Conservation (phyloP, 164 flowering plant species). For the Chloranthus sessilifolius region DNA sequence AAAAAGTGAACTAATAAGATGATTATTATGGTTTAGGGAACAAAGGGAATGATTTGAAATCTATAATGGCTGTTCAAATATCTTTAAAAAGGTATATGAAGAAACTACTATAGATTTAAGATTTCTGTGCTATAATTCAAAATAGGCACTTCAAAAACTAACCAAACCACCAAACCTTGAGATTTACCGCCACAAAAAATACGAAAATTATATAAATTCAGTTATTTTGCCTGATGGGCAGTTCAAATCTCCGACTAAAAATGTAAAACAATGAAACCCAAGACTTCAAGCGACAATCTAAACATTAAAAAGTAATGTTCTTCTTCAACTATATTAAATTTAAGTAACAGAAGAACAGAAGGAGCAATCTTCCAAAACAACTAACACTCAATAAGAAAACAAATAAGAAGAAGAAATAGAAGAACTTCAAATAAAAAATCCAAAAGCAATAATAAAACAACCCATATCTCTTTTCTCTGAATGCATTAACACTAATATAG, state of each 20-base stretch:
- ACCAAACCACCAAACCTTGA: neutral
- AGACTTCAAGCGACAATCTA: too few species aligned
- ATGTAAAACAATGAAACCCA: neutral
- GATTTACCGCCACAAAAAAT: too few species aligned
- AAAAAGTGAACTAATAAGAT: too few species aligned
- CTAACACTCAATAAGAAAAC: neutral
- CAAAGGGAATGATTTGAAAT: neutral
- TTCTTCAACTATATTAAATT: too few species aligned
- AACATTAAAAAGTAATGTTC: too few species aligned
- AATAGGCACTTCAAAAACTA: neutral
- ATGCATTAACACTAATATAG: neutral
- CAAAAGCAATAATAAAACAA: neutral
- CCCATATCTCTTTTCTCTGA: neutral
- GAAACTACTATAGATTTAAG: neutral
- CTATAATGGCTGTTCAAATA: neutral
- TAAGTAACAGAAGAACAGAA: too few species aligned
- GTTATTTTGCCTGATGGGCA: neutral
- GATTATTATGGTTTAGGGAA: neutral
- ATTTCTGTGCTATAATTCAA: neutral
- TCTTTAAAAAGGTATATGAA: neutral
- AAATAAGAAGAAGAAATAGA: neutral
- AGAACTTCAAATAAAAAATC: slow-evolving; percentile 1
- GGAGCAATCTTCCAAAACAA: too few species aligned
- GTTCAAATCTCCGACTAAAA: slow-evolving; percentile 1
- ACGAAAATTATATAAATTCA: too few species aligned